Evolutionary conservation across 2,329 filamentous ascomycete species (phyloP).

Genomic region (Pseudocercospora macadamiae): DNA sequence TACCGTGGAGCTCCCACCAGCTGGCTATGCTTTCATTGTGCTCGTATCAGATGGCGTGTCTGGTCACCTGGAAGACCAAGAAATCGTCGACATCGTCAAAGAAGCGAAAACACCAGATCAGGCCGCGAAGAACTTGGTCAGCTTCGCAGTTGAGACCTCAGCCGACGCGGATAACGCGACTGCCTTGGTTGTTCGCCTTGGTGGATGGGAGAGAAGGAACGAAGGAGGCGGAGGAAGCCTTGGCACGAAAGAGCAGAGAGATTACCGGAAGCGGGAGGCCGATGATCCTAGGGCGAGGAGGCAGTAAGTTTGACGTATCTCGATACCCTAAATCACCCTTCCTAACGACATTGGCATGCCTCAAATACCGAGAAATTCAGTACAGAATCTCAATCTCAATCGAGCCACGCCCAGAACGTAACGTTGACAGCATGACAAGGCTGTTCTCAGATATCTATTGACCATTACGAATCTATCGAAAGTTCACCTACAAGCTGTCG

Average conservation of each 20-base stretch:
- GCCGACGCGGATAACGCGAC: constrained; percentile 66
- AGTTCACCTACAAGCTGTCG: too few species aligned
- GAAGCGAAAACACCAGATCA: constrained; percentile 90
- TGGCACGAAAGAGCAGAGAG: constrained; percentile 88
- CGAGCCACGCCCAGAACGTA: too few species aligned
- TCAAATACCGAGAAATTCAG: neutral
- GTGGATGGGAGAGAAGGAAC: constrained; percentile 68
- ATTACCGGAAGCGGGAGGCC: constrained; percentile 79
- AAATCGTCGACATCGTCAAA: constrained; percentile 94
- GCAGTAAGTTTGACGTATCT: constrained; percentile 27
- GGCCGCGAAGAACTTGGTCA: constrained; percentile 75
- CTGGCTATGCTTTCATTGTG: constrained; percentile 86
- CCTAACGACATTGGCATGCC: neutral
- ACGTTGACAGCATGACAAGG: too few species aligned
- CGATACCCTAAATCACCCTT: neutral
- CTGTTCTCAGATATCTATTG: too few species aligned
- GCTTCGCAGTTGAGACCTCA: constrained; percentile 84
- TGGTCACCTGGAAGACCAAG: constrained; percentile 84
- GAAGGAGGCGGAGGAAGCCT: constrained; percentile 88
- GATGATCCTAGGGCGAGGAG: constrained; percentile 75
- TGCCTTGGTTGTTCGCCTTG: constrained; percentile 63
- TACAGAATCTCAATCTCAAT: too few species aligned
- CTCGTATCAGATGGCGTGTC: constrained; percentile 88
- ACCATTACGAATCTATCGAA: too few species aligned
- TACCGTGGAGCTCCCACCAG: constrained; percentile 75